A percentile compares a stretch with the other conserved stretches of the same genome.
Conservation (phyloP, 129 eudicot species). For the Silybum marianum region DNA sequence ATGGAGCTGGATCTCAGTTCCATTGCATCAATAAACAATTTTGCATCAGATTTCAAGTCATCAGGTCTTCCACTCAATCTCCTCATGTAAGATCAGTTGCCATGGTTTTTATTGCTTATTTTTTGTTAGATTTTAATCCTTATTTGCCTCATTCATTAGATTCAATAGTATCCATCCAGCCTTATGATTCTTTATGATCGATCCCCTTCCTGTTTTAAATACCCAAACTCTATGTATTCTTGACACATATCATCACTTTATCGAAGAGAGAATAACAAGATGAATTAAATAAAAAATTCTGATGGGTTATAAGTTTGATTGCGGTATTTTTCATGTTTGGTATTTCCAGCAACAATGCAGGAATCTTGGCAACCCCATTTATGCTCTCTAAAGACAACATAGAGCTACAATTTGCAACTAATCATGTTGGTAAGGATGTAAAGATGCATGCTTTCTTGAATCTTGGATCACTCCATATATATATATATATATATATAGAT, state of each 20-base stretch:
- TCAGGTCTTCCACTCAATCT: conserved; percentile 56
- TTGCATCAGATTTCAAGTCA: conserved; percentile 48
- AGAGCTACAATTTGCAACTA: conserved; percentile 61
- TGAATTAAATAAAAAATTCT: no score
- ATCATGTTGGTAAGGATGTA: conserved; percentile 50
- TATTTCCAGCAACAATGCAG: conserved; percentile 53
- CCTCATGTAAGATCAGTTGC: conserved; percentile 52
- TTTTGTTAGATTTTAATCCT: not conserved
- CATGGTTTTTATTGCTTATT: not conserved
- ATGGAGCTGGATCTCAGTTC: conserved; percentile 78
- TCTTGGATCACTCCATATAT: not conserved
- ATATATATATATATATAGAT: no score
- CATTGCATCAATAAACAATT: conserved; percentile 47
- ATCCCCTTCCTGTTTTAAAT: not conserved
- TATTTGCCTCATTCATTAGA: not conserved
- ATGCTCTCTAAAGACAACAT: conserved; percentile 47
- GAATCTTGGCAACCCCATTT: conserved; percentile 52
- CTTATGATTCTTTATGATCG: not conserved
- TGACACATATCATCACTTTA: no score
- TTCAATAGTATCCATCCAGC: not conserved
- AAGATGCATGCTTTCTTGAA: not conserved
- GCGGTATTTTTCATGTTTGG: not conserved
- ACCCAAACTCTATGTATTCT: no score
- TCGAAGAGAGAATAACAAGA: no score
- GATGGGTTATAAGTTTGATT: not conserved